phyloP scores from a whole-genome alignment of 2,329 filamentous ascomycete genomes.

The Aspergillus pseudonomiae region DNA sequence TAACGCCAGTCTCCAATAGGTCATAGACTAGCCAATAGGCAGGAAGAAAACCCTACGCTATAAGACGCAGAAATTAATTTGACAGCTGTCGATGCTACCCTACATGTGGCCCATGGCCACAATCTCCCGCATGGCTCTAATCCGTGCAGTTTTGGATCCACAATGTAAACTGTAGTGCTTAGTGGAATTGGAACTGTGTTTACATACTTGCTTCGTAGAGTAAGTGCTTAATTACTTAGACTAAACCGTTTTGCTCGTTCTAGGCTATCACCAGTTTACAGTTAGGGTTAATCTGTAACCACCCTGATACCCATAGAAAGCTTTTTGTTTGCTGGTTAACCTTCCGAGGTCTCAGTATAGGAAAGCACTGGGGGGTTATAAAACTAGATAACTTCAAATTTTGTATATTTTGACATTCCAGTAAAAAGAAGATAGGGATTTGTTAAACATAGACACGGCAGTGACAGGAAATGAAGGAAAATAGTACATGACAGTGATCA shows the following conservation, averaged over 20 bases:
- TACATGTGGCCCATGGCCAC: background rate
- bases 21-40: background rate
- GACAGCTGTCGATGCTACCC: background rate
- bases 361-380: no score
- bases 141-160: background rate
- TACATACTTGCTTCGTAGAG: background rate
- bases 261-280: background rate
- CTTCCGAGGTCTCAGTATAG: no score
- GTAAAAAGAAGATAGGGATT: no score
- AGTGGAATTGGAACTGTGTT: background rate
- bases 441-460: no score
- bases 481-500: no score
- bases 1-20: background rate
- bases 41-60: background rate
- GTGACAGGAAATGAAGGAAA: no score
- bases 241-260: fast-evolving
- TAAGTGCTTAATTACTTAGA: background rate
- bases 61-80: background rate
- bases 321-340: no score
- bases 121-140: background rate
- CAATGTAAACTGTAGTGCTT: fast-evolving
- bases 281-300: background rate
- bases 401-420: no score
- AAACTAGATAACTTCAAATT: no score
- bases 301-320: background rate